phyloP scores from a whole-genome alignment of 1,284 basidiomycete genomes.

The Leccinum glutinopallens region DNA sequence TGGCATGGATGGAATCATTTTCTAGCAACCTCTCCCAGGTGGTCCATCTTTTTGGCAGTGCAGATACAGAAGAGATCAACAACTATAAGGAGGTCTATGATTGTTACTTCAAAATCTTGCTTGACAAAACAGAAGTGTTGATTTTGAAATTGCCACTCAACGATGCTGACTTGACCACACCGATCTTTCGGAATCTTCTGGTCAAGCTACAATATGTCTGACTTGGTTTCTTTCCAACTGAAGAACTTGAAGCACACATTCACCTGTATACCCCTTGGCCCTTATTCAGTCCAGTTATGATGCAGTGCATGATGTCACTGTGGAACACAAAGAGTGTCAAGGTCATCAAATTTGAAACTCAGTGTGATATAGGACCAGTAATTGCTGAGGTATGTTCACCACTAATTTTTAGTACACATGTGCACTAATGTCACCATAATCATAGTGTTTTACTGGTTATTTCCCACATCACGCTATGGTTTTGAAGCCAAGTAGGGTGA shows the following conservation, averaged over 20 bases:
- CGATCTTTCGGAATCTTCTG: neutral
- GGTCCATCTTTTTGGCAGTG: neutral
- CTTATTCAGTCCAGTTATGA: neutral
- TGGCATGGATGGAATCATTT: neutral
- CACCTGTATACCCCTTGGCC: neutral
- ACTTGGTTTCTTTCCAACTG: neutral
- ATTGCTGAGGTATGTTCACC: neutral
- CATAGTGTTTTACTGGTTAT: neutral
- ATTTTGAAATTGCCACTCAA: neutral
- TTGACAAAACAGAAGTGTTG: neutral
- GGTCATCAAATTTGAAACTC: neutral
- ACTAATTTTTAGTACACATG: neutral
- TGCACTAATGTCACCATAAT: neutral
- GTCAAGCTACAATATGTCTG: neutral
- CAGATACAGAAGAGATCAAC: neutral
- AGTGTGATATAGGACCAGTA: neutral
- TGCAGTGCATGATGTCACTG: neutral
- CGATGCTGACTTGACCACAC: neutral
- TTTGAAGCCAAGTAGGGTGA: too few species aligned
- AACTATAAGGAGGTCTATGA: neutral
- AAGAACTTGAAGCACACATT: neutral
- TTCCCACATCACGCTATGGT: too few species aligned
- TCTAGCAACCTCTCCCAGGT: neutral
- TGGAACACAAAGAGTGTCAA: neutral
- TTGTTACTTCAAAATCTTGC: neutral